Base-by-base conservation (phyloP, 202 grass and related monocot genomes). In the Panicum virgatum region DNA sequence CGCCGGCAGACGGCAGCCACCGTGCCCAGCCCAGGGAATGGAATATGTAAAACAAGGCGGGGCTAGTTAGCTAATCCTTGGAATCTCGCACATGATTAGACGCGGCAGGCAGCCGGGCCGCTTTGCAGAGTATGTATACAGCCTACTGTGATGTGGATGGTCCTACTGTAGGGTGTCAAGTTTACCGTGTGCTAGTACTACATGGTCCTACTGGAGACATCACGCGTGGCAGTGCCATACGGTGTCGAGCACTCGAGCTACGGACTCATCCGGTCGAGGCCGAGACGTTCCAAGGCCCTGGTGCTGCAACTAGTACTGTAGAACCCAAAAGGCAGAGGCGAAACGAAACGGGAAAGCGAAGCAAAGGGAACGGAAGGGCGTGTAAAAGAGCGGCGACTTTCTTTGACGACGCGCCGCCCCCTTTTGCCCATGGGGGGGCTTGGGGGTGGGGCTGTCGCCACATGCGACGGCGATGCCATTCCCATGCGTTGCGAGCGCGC, bases 71-170 rank as follows among this genome's bases (percentile, higher is more conserved):
- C 29, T 30, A 62, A 62, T 9, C 62, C 76, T 50, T 51, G 68
- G 77, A 81, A 85, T 81, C 82, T 80, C 44, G 37, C 71, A 8
- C 70, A 81, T 76, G 72, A 81, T 85, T 77, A 77, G 72, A 58
- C 56, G 5, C 23, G 66, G 66, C 20, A 54, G 50, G 65, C 9
- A 1, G 48, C 37, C 27, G 37, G 9, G 8, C 9, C 34, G 62
- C 36, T 62, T 56, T 56, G 52, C 5, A 5, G 36, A 38, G 36
- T 38, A 44, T 18, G 14, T 50, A 20, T 20, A 52, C 48, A 52
- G 48, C 15, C 46, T 48, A 48, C 2, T 38, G 42, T 40, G 7
- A 5, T 40, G 5, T 40, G 38, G 38, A n/a, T n/a, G n/a, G n/a
- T n/a, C n/a, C n/a, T n/a, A n/a, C n/a, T n/a, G n/a, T n/a, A n/a